Evolutionary conservation across 2,329 filamentous ascomycete species (phyloP).

Genomic region (Didymosphaeria variabile): DNA sequence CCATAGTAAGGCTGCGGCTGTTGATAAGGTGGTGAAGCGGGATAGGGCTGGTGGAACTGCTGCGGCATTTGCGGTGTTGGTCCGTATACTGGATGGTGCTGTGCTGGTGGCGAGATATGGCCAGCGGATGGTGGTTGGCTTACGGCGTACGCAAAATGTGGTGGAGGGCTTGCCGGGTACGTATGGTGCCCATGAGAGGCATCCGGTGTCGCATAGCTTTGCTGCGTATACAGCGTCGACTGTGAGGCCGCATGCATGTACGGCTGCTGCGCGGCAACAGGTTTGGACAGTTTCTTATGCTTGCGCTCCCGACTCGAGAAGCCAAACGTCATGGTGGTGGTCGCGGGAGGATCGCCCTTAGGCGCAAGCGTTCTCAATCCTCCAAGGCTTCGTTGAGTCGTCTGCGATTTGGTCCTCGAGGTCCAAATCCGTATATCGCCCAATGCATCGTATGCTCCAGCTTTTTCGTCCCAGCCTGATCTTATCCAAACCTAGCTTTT

Average conservation of each 20-base stretch:
- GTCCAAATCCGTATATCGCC: not conserved
- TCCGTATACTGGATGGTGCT: slow-evolving; percentile 32
- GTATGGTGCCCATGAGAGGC: not conserved
- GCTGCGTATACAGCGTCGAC: slow-evolving; percentile 25
- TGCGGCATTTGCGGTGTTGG: slow-evolving; percentile 28
- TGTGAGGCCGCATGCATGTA: slow-evolving; percentile 27
- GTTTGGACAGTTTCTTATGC: slow-evolving; percentile 33
- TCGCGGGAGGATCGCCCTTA: not conserved
- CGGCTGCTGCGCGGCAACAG: slow-evolving; percentile 19
- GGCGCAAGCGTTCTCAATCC: not conserved
- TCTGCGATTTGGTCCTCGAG: slow-evolving; percentile 5
- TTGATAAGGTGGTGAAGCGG: slow-evolving; percentile 25
- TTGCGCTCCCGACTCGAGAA: slow-evolving; percentile 29
- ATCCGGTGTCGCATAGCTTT: slow-evolving; percentile 2
- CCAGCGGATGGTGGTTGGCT: slow-evolving; percentile 7
- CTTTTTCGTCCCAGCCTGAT: not conserved
- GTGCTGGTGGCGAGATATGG: slow-evolving; percentile 4
- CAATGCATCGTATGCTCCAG: not conserved
- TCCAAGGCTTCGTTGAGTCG: not conserved
- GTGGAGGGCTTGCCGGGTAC: slow-evolving; percentile 23
- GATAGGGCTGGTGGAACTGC: slow-evolving; percentile 26
- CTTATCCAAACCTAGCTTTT: not conserved
- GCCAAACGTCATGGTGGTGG: slow-evolving; percentile 26
- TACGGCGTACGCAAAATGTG: slow-evolving; percentile 21
- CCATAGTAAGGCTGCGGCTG: slow-evolving; percentile 27